Conservation (phyloP, 2,329 filamentous ascomycete species). For the Ophiostoma quercus region DNA sequence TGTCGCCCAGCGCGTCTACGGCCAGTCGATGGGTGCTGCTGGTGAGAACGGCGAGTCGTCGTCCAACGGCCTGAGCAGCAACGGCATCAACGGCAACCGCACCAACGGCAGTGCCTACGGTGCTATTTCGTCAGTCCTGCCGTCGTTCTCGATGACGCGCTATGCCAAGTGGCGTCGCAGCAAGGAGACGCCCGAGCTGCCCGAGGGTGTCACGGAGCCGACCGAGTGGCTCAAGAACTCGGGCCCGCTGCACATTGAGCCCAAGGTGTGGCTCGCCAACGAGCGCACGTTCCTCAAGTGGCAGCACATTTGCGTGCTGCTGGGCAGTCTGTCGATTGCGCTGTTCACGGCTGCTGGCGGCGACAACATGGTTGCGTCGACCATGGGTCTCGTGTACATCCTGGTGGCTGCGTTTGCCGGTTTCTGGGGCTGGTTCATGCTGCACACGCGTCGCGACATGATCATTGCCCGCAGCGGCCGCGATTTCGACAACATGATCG, state of each 20-base stretch:
- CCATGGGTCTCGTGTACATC: slow-evolving; percentile 79
- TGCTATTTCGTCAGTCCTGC: slow-evolving; percentile 67
- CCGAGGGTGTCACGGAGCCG: slow-evolving; percentile 83
- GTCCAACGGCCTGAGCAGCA: slow-evolving; percentile 22
- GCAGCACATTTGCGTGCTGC: slow-evolving; percentile 88
- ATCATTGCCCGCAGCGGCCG: slow-evolving; percentile 82
- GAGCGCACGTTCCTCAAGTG: slow-evolving; percentile 98
- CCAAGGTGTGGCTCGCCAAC: slow-evolving; percentile 98
- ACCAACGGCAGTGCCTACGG: slow-evolving; percentile 40
- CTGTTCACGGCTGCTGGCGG: slow-evolving; percentile 79
- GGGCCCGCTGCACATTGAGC: slow-evolving; percentile 86
- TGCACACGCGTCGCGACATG: slow-evolving; percentile 67
- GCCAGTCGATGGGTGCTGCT: slow-evolving; percentile 1
- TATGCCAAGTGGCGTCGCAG: slow-evolving; percentile 58
- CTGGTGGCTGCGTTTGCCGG: slow-evolving; percentile 76
- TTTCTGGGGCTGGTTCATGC: slow-evolving; percentile 81
- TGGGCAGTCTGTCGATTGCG: slow-evolving; percentile 76
- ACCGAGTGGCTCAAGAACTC: slow-evolving; percentile 89
- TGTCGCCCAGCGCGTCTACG: slow-evolving; percentile 18
- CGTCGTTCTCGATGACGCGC: slow-evolving; percentile 74
- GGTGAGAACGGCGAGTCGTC: slow-evolving; percentile 12
- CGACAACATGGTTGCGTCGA: slow-evolving; percentile 67
- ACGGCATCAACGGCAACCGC: slow-evolving; percentile 20
- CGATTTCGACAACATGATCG: slow-evolving; percentile 85
- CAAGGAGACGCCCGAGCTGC: slow-evolving; percentile 50